These are phyloP conservation scores for Talaromyces sp. DNA, from an alignment of 2,329 filamentous ascomycete species.

Conservation along the genomic window DNA sequence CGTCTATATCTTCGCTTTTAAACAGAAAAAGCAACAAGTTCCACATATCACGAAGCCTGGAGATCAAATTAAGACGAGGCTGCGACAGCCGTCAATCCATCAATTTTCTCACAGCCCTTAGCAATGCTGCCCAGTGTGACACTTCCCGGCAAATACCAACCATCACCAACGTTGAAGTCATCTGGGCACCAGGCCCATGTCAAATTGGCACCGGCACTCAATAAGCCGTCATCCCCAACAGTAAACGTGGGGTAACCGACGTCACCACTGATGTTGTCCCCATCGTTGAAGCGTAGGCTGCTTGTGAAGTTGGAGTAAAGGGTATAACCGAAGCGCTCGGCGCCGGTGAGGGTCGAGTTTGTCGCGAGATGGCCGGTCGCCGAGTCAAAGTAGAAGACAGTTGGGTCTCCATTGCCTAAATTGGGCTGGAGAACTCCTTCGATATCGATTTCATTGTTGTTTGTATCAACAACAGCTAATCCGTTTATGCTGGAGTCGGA, in stretches of 20 bases:
- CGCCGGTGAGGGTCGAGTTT: not conserved
- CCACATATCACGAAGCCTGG: not conserved
- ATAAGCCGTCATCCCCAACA: not conserved
- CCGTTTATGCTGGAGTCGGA: constrained; percentile 4
- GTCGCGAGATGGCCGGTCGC: not conserved
- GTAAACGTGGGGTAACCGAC: not conserved
- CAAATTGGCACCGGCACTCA: constrained; percentile 21
- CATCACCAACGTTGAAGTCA: constrained; percentile 5
- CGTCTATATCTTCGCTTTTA: not conserved
- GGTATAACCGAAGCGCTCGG: not conserved
- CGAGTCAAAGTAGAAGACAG: constrained; percentile 3
- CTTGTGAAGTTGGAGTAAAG: constrained; percentile 5
- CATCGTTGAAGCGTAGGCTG: constrained; percentile 2
- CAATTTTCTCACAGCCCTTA: constrained; percentile 2
- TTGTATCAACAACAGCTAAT: not conserved
- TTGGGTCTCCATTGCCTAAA: not conserved
- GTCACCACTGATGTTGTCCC: not conserved
- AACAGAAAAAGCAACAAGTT: not conserved
- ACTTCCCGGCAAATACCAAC: constrained; percentile 7
- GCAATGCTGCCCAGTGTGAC: constrained; percentile 3
- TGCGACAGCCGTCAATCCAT: not conserved
- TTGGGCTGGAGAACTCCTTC: not conserved
- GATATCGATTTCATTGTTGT: constrained; percentile 3
- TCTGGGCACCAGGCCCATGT: constrained; percentile 10
- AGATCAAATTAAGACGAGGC: not conserved